These are phyloP conservation scores for Ustilago loliicola DNA, from an alignment of 1,284 basidiomycete species.

Conservation along the genomic window DNA sequence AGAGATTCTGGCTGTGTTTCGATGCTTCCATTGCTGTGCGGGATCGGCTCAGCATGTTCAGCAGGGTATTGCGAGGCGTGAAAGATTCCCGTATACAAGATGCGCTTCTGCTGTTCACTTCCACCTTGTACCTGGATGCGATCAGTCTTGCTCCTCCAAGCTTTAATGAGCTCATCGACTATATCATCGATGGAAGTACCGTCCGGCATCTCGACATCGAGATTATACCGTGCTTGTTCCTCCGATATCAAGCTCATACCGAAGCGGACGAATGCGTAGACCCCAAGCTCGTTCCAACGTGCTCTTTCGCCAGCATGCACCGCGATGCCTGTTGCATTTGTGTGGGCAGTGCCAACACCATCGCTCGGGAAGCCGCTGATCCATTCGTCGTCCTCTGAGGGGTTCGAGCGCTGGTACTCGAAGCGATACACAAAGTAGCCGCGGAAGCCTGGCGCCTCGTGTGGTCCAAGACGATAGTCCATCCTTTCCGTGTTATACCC, in stretches of 20 bases:
- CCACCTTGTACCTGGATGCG: constrained; percentile 77
- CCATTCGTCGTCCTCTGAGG: constrained; percentile 18
- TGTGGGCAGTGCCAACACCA: constrained; percentile 40
- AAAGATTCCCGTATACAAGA: constrained; percentile 73
- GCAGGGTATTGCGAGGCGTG: constrained; percentile 78
- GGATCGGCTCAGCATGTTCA: constrained; percentile 77
- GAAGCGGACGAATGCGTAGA: constrained; percentile 78
- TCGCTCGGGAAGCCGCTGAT: constrained; percentile 15
- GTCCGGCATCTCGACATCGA: constrained; percentile 72
- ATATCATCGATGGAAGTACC: constrained; percentile 77
- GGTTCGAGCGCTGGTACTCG: constrained; percentile 68
- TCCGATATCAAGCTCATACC: constrained; percentile 84
- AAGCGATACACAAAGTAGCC: constrained; percentile 85
- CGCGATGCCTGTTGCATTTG: constrained; percentile 73
- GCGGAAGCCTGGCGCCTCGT: constrained; percentile 74
- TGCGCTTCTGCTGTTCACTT: constrained; percentile 74
- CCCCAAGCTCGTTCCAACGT: constrained; percentile 71
- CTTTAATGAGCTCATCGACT: constrained; percentile 75
- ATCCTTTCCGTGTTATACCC: constrained; percentile 82
- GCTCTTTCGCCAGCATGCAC: constrained; percentile 52
- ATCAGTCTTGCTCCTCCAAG: constrained; percentile 81
- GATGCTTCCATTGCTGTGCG: constrained; percentile 58
- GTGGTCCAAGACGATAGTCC: constrained; percentile 68
- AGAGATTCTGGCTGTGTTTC: neutral
- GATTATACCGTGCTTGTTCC: constrained; percentile 81